phyloP scores from a whole-genome alignment of 78 protist genomes.

The Emiliania huxleyi region DNA sequence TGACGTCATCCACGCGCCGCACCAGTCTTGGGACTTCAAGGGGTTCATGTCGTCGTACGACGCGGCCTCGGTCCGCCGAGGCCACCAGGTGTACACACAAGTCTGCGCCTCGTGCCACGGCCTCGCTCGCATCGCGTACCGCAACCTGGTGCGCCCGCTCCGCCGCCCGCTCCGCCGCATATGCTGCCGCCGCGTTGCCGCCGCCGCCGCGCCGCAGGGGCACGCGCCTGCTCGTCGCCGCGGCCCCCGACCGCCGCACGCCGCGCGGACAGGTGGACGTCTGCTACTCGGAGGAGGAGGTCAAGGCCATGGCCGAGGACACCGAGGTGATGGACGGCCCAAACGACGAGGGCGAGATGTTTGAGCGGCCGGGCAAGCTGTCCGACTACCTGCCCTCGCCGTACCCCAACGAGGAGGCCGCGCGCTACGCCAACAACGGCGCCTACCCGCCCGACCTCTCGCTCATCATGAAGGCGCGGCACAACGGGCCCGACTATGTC shows the following conservation, averaged over 20 bases:
- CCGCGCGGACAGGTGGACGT: slow-evolving; percentile 44
- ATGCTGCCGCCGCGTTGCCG: too few species aligned
- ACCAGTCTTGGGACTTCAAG: slow-evolving; percentile 62
- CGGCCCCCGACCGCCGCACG: too few species aligned
- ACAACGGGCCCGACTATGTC: slow-evolving; percentile 69
- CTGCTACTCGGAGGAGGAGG: slow-evolving; percentile 73
- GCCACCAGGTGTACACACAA: slow-evolving; percentile 82
- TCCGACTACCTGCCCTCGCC: slow-evolving; percentile 81
- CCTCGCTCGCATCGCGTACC: slow-evolving; percentile 67
- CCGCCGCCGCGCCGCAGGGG: too few species aligned
- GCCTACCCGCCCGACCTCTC: slow-evolving; percentile 88
- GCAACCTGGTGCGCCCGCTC: slow-evolving; percentile 69
- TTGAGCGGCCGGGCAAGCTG: slow-evolving; percentile 85
- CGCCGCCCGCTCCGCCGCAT: too few species aligned
- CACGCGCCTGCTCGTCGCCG: too few species aligned
- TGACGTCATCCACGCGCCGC: slow-evolving; percentile 49
- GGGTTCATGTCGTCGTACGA: slow-evolving; percentile 55
- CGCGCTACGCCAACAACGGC: slow-evolving; percentile 82
- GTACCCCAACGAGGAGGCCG: slow-evolving; percentile 83
- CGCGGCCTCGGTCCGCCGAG: slow-evolving; percentile 76
- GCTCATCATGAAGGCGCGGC: slow-evolving; percentile 78
- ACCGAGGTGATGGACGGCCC: slow-evolving; percentile 71
- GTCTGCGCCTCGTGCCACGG: slow-evolving; percentile 89
- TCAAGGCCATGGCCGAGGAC: slow-evolving; percentile 72
- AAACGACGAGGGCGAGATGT: slow-evolving; percentile 77